These are phyloP conservation scores for Venturia effusa DNA, from an alignment of 2,329 filamentous ascomycete species.

Conservation along the genomic window DNA sequence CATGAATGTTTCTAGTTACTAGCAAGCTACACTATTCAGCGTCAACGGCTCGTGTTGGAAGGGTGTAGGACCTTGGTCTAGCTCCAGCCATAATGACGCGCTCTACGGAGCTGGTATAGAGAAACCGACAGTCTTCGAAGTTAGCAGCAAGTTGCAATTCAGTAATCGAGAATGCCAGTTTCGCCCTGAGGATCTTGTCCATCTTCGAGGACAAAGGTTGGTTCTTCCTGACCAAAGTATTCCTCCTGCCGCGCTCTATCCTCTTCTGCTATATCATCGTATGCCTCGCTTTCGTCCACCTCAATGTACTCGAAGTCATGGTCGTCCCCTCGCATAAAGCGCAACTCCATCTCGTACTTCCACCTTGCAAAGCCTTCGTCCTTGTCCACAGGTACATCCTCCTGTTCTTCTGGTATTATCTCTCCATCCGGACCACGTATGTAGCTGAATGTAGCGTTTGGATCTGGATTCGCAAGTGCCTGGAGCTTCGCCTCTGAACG, in stretches of 20 bases:
- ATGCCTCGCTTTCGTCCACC: constrained; percentile 63
- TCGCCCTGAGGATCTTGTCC: constrained; percentile 28
- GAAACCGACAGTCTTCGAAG: too few relatives aligned
- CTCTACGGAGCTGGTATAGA: too few relatives aligned
- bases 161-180: constrained; percentile 39
- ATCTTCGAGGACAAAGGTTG: constrained; percentile 39
- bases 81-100: too few relatives aligned
- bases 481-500: constrained; percentile 67
- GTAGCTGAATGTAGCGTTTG: constrained; percentile 39
- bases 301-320: constrained; percentile 64
- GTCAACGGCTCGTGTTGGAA: too few relatives aligned
- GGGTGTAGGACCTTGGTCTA: too few relatives aligned
- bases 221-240: constrained; percentile 73
- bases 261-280: constrained; percentile 53
- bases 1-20: background rate
- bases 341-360: constrained; percentile 58
- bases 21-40: background rate
- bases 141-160: constrained; percentile 7
- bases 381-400: constrained; percentile 46
- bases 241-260: constrained; percentile 56
- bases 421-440: constrained; percentile 41
- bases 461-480: constrained; percentile 45
- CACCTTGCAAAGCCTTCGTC: constrained; percentile 60
- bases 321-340: constrained; percentile 67
- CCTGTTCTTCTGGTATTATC: constrained; percentile 47